Percentiles rank a stretch among this genome's conserved stretches.
phyloP scores from a whole-genome alignment of 2,329 filamentous ascomycete genomes.

The Mycosphaerella sp. region DNA sequence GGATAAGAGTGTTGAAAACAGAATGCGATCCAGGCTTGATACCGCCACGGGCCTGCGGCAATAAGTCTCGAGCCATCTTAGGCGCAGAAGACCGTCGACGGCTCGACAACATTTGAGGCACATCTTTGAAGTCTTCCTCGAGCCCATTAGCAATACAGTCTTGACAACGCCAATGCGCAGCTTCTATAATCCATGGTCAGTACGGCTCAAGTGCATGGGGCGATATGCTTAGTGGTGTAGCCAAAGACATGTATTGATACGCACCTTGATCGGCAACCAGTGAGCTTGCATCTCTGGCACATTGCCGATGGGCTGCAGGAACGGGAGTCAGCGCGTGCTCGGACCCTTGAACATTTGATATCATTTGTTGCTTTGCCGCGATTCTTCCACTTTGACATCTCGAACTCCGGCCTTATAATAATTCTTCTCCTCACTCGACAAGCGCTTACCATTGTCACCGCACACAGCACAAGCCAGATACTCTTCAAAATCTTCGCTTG shows the following conservation, averaged over 20 bases:
- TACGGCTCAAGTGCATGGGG: background rate
- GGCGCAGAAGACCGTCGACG: constrained; percentile 56
- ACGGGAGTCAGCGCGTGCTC: constrained; percentile 41
- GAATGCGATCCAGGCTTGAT: constrained; percentile 67
- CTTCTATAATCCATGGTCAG: constrained; percentile 41
- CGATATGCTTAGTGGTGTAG: constrained; percentile 16
- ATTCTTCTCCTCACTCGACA: constrained; percentile 1
- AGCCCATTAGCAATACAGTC: constrained; percentile 50
- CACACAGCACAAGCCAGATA: constrained; percentile 72
- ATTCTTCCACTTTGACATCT: constrained; percentile 22
- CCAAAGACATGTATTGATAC: constrained; percentile 28
- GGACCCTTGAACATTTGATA: constrained; percentile 32
- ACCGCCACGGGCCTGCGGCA: constrained; percentile 61
- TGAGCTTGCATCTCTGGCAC: constrained; percentile 66
- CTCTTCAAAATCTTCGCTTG: constrained; percentile 71
- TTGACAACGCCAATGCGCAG: constrained; percentile 57
- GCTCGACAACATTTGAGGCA: constrained; percentile 33
- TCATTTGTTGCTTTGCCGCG: constrained; percentile 26
- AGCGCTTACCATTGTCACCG: constrained; percentile 69
- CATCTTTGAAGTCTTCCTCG: constrained; percentile 38
- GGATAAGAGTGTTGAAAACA: constrained; percentile 66
- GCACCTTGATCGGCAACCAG: constrained; percentile 59
- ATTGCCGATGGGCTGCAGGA: constrained; percentile 78
- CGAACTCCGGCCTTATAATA: constrained; percentile 14
- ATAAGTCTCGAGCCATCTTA: constrained; percentile 60